Conservation (phyloP, 2,329 filamentous ascomycete species). For the Scedosporium dehoogii region DNA sequence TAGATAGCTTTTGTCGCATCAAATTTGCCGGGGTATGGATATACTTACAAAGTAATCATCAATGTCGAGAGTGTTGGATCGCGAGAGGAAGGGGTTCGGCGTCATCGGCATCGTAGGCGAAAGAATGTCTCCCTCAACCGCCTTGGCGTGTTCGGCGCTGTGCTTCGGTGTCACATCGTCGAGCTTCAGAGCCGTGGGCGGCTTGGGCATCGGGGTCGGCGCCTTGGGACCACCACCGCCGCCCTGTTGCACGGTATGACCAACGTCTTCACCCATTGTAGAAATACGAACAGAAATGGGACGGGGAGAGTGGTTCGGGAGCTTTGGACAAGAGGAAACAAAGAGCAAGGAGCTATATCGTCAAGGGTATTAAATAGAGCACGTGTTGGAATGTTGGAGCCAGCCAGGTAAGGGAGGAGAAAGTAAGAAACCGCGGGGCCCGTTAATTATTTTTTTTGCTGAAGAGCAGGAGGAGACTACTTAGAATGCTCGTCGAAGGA, state of each 20-base stretch:
- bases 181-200: not conserved
- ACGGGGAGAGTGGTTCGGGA: not conserved
- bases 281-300: not conserved
- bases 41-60: conserved; percentile 13
- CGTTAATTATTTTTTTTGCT: not conserved
- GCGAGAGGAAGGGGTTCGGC: not conserved
- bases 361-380: not conserved
- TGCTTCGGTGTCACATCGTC: not conserved
- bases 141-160: conserved; percentile 1
- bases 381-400: not conserved
- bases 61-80: conserved; percentile 7
- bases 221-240: not conserved
- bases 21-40: not conserved
- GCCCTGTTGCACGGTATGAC: not conserved
- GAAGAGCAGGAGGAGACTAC: too few species aligned
- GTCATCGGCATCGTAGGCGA: not conserved
- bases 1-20: not conserved
- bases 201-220: not conserved
- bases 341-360: not conserved
- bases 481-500: too few species aligned
- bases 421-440: not conserved
- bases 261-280: not conserved
- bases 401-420: not conserved
- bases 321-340: not conserved
- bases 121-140: not conserved